These are phyloP conservation scores for Exophiala sp. DNA, from an alignment of 2,329 filamentous ascomycete genomes.

Conservation along the genomic window DNA sequence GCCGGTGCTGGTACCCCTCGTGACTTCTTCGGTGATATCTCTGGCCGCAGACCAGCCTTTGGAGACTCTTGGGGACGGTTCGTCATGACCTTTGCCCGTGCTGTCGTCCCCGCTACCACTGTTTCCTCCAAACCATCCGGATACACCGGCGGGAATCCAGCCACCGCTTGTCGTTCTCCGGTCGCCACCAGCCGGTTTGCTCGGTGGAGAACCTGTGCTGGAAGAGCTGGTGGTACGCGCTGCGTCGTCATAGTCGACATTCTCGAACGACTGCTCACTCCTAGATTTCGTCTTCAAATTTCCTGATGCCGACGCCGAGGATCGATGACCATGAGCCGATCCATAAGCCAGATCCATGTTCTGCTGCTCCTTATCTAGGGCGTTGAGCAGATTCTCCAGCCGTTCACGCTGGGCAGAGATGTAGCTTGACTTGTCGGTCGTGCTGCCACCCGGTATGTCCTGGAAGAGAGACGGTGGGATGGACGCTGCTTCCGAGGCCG, in stretches of 20 bases:
- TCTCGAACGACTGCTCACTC: constrained; percentile 84
- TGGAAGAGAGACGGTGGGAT: constrained; percentile 60
- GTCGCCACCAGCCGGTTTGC: constrained; percentile 6
- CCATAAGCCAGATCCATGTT: constrained; percentile 48
- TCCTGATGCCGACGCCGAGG: constrained; percentile 24
- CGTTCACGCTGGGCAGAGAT: constrained; percentile 73
- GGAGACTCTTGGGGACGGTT: constrained; percentile 4
- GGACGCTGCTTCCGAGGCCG: constrained; percentile 17
- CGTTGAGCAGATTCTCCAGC: constrained; percentile 65
- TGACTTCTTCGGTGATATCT: constrained; percentile 27
- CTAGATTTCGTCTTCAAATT: constrained; percentile 55
- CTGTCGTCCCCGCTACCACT: neutral
- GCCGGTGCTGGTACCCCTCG: constrained; percentile 13
- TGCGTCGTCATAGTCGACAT: constrained; percentile 72
- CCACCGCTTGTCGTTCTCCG: constrained; percentile 24
- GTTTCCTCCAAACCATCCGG: constrained; percentile 23
- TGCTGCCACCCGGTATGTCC: constrained; percentile 49
- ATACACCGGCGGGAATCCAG: constrained; percentile 22
- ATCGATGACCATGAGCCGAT: constrained; percentile 27
- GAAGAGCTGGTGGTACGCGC: constrained; percentile 33
- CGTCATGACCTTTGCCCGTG: constrained; percentile 8
- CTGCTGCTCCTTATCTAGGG: constrained; percentile 71
- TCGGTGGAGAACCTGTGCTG: constrained; percentile 7
- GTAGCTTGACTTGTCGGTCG: constrained; percentile 64
- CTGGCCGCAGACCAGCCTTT: constrained; percentile 23